Evolutionary conservation across 768 basidiomycete species (phyloP).

Genomic region (Candolleomyces efflorescens): DNA sequence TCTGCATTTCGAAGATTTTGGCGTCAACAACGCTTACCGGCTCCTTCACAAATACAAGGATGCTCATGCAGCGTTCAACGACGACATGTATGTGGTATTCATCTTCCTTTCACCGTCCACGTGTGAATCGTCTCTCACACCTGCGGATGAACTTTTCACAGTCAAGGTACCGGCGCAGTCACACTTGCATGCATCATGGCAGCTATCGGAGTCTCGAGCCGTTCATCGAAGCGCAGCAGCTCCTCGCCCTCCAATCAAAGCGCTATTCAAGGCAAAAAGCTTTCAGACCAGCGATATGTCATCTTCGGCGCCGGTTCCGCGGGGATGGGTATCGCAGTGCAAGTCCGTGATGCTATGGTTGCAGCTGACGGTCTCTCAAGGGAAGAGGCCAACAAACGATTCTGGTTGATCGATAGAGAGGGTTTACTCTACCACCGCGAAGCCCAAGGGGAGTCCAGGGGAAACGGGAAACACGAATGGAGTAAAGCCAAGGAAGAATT

Average conservation of each 20-base stretch:
- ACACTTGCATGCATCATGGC: slow-evolving; percentile 67
- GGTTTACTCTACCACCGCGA: slow-evolving; percentile 20
- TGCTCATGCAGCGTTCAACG: slow-evolving; percentile 74
- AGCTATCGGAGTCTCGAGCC: slow-evolving; percentile 59
- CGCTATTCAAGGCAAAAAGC: slow-evolving; percentile 26
- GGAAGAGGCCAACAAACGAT: slow-evolving; percentile 57
- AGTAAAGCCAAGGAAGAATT: slow-evolving; percentile 38
- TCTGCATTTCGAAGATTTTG: slow-evolving; percentile 86
- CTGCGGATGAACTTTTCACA: no score
- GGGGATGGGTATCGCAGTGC: slow-evolving; percentile 73
- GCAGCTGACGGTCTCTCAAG: slow-evolving; percentile 44
- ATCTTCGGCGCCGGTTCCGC: slow-evolving; percentile 82
- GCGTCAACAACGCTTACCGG: slow-evolving; percentile 69
- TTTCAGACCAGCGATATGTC: slow-evolving; percentile 73
- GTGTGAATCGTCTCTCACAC: no score
- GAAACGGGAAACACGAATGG: slow-evolving; percentile 18
- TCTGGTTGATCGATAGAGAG: slow-evolving; percentile 69
- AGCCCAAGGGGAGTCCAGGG: slow-evolving; percentile 17
- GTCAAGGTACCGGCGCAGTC: slow-evolving; percentile 76
- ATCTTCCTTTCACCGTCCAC: background rate
- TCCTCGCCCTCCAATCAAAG: slow-evolving; percentile 14
- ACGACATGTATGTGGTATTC: slow-evolving; percentile 58
- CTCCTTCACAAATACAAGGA: slow-evolving; percentile 60
- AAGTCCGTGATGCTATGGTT: slow-evolving; percentile 74
- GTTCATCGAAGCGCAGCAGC: slow-evolving; percentile 13